Evolutionary conservation across 2,329 filamentous ascomycete genomes (phyloP).

Genomic region (Apiospora pterosperma): DNA sequence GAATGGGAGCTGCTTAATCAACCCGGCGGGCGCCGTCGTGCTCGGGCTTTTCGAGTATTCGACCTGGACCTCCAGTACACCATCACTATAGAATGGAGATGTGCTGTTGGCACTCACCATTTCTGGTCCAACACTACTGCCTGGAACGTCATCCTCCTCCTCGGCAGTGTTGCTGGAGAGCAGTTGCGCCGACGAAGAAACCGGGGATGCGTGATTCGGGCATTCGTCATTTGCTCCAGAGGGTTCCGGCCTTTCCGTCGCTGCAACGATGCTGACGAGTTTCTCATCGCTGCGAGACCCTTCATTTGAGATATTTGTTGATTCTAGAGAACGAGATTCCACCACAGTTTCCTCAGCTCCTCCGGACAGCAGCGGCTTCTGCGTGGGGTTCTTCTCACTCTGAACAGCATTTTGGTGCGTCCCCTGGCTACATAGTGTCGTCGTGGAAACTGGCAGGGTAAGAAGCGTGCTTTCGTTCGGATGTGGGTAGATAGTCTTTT

Average conservation of each 20-base stretch:
- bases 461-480: constrained; percentile 17
- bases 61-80: constrained; percentile 11
- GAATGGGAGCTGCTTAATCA: neutral
- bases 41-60: constrained; percentile 9
- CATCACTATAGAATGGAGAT: constrained; percentile 11
- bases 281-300: neutral
- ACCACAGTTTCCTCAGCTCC: neutral
- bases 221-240: neutral
- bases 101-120: neutral
- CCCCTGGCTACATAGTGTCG: neutral
- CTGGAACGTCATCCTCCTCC: neutral
- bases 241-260: neutral
- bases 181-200: neutral
- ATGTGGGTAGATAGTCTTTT: constrained; percentile 5
- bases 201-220: neutral
- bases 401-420: neutral
- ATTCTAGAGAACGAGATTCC: neutral
- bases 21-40: neutral
- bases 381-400: neutral
- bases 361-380: no score
- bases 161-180: neutral
- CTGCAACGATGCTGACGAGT: neutral
- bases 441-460: constrained; percentile 8
- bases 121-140: neutral
- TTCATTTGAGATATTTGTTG: neutral